A percentile compares a stretch with the other conserved stretches of the same genome.
phyloP scores from a whole-genome alignment of 73 alveolate species.

The Tetrahymena elliotti region DNA sequence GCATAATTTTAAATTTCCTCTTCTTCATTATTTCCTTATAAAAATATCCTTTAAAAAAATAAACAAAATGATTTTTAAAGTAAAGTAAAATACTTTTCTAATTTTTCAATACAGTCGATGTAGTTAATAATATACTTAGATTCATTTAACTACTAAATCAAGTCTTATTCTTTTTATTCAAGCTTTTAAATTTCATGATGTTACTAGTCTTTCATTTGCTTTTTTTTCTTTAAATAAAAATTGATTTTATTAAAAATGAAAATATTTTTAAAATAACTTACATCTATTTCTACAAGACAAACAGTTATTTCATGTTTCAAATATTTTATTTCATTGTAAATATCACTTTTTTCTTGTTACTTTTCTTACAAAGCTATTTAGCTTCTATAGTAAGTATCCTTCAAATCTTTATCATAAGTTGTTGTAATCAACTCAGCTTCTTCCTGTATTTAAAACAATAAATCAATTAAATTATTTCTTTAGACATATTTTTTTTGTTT shows the following conservation, averaged over 20 bases:
- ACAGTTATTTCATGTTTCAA: background rate
- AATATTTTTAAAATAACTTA: background rate
- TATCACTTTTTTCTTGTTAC: background rate
- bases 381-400: background rate
- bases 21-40: background rate
- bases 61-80: background rate
- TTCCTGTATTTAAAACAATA: background rate
- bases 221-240: background rate
- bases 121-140: background rate
- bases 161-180: background rate
- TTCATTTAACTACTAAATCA: background rate
- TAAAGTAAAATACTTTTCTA: background rate
- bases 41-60: background rate
- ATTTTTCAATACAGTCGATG: background rate
- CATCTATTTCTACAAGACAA: background rate
- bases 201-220: background rate
- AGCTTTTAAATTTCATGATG: background rate
- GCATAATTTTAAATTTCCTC: background rate
- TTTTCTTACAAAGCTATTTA: background rate
- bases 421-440: background rate
- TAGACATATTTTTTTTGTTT: background rate
- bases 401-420: background rate
- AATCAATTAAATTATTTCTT: background rate
- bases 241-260: background rate
- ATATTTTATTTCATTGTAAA: background rate